Base-by-base conservation (phyloP, 768 basidiomycete species). In the Boletus fagicola region DNA sequence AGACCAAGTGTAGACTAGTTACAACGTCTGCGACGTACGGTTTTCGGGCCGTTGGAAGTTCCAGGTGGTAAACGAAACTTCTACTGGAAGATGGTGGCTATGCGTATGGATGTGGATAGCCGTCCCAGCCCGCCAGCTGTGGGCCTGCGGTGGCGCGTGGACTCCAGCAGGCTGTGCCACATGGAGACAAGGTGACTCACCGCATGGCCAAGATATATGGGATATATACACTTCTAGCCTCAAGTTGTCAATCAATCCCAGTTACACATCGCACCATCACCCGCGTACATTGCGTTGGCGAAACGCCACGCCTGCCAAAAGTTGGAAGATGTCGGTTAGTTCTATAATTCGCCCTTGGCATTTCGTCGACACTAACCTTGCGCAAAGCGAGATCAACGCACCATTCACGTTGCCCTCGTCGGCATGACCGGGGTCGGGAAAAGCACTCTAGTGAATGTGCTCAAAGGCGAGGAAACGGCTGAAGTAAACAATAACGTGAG, bases 371-470 rank as follows among this genome's bases (percentile, higher is more conserved):
- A 28, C 40, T 58, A 8, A 68, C 28, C 13, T 13, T 28, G 15
- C 10, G 4, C 31, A 6, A 59, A 64, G 62, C 7, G 2, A 28
- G 20, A 57, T 39, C 53, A 52, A 36, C 44, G 11, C 31, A 43
- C 53, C 33, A 18, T 55, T 4, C 56, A 68, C 39, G 51, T 68
- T 22, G 67, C 68, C 33, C 35, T 68, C 36, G 63, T 61, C 24
- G 67, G 67, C 11, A 36, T 52, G 36, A 68, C 67, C 15, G 67
- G 67, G 2, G 68, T 57, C 44, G 67, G 67, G 42, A 68, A 68
- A 44, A 68, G 67, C 56, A 68, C 68, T 8, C 48, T 70, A 10
- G 66, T 70, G 22, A 68, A 68, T 33, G 46, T 68, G 51, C 65
- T 68, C 48, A 42, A 43, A n/a, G 67, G 61, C 54, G 3, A 35